Evolutionary conservation across 352 stramenopile genomes (phyloP).

Genomic region (Peronospora destructor): DNA sequence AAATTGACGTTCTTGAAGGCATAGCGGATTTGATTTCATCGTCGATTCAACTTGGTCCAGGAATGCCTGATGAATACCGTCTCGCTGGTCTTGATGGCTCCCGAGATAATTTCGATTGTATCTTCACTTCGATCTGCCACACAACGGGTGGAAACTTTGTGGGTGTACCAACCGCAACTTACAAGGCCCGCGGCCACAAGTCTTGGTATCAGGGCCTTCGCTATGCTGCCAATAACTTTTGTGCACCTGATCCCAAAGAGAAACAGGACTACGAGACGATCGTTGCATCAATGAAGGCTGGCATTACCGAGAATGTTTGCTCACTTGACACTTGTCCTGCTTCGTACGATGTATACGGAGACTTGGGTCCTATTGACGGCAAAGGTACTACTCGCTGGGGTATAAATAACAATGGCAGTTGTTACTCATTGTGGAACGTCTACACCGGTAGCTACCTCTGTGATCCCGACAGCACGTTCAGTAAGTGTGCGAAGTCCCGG

Average conservation of each 20-base stretch:
- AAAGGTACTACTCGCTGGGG: conserved; percentile 35
- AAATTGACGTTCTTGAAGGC: conserved; percentile 91
- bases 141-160: conserved; percentile 39
- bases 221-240: conserved; percentile 48
- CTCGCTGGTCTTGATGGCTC: conserved; percentile 27
- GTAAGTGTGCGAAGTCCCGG: conserved; percentile 34
- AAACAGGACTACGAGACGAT: conserved; percentile 33
- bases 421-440: conserved; percentile 50
- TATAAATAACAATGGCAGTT: conserved; percentile 64
- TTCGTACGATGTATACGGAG: conserved; percentile 39
- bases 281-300: conserved; percentile 19
- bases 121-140: conserved; percentile 41
- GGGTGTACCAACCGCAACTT: conserved; percentile 35
- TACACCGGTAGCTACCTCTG: conserved; percentile 65
- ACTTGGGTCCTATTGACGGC: conserved; percentile 36
- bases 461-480: conserved; percentile 40
- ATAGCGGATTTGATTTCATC: conserved; percentile 48
- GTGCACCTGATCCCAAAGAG: conserved; percentile 13
- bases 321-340: conserved; percentile 31
- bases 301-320: conserved; percentile 42
- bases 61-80: conserved; percentile 39
- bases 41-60: conserved; percentile 74
- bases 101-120: conserved; percentile 13
- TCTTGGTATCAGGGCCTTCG: conserved; percentile 56
- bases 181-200: conserved; percentile 33